These are phyloP conservation scores for Ceratocystis smalleyi DNA, from an alignment of 2,329 filamentous ascomycete genomes.

Conservation along the genomic window DNA sequence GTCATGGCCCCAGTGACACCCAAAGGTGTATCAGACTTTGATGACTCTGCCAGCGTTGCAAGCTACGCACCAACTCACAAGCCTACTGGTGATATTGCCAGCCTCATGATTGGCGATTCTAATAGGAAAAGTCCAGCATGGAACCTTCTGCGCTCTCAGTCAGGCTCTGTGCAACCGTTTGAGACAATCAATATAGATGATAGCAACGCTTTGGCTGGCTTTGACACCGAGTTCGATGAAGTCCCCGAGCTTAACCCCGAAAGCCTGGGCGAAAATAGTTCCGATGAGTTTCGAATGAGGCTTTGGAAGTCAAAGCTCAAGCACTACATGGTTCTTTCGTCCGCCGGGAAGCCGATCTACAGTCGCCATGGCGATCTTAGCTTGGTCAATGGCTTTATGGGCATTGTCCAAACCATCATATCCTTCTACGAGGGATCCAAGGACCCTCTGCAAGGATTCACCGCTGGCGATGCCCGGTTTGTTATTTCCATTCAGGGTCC, in stretches of 20 bases:
- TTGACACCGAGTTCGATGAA: conserved; percentile 63
- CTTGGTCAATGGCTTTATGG: conserved; percentile 84
- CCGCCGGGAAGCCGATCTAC: conserved; percentile 93
- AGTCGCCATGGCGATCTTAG: conserved; percentile 84
- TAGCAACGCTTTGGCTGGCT: conserved; percentile 46
- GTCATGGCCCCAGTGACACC: conserved; percentile 18
- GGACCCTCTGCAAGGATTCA: conserved; percentile 68
- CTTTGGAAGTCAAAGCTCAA: conserved; percentile 88
- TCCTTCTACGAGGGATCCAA: conserved; percentile 80
- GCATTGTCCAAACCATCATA: conserved; percentile 91
- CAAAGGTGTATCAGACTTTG: conserved; percentile 27
- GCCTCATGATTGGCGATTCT: conserved; percentile 59
- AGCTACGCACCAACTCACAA: conserved; percentile 51
- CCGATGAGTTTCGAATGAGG: conserved; percentile 44
- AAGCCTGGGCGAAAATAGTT: conserved; percentile 25
- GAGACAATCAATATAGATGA: conserved; percentile 33
- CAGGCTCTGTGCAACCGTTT: conserved; percentile 44
- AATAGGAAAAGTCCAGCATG: conserved; percentile 52
- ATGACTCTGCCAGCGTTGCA: conserved; percentile 50
- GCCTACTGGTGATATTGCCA: conserved; percentile 58
- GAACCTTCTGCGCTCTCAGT: conserved; percentile 48
- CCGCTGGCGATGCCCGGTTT: conserved; percentile 72
- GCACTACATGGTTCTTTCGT: conserved; percentile 92
- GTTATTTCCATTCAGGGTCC: conserved; percentile 73
- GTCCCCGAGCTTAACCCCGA: conserved; percentile 36